Evolutionary conservation across 2,329 filamentous ascomycete species (phyloP).

Genomic region (Triangularia verruculosa): DNA sequence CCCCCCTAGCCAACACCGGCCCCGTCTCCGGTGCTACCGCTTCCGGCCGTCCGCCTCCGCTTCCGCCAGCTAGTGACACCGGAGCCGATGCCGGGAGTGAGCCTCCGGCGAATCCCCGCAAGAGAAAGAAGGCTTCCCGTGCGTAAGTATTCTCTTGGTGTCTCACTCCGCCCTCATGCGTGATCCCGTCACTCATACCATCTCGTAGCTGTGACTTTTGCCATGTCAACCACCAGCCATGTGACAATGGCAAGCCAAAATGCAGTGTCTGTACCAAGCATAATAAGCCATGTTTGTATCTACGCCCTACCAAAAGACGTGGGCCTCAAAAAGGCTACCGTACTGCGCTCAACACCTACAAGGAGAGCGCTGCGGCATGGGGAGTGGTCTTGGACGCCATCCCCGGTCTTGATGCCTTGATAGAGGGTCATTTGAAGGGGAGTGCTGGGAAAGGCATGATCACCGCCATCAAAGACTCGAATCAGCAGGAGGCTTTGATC

Average conservation of each 20-base stretch:
- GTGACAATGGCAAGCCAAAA: conserved; percentile 46
- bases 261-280: conserved; percentile 44
- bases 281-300: conserved; percentile 38
- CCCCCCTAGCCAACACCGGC: background rate
- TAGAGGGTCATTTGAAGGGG: conserved; percentile 36
- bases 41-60: conserved; percentile 6
- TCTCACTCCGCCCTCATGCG: background rate
- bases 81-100: conserved; percentile 28
- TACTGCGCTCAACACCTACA: conserved; percentile 39
- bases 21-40: conserved; percentile 1
- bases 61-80: conserved; percentile 22
- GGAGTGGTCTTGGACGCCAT: conserved; percentile 37
- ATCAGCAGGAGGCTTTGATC: conserved; percentile 38
- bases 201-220: conserved; percentile 44
- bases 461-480: conserved; percentile 35
- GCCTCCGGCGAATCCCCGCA: conserved; percentile 33
- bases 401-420: conserved; percentile 35
- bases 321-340: conserved; percentile 40
- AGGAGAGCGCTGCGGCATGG: conserved; percentile 40
- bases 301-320: conserved; percentile 39
- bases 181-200: conserved; percentile 17
- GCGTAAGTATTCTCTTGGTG: conserved; percentile 30
- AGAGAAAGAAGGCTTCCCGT: conserved; percentile 37
- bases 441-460: conserved; percentile 31
- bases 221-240: conserved; percentile 47